phyloP scores from a whole-genome alignment of 441 rosid genomes.

The Adansonia madagascariensis region DNA sequence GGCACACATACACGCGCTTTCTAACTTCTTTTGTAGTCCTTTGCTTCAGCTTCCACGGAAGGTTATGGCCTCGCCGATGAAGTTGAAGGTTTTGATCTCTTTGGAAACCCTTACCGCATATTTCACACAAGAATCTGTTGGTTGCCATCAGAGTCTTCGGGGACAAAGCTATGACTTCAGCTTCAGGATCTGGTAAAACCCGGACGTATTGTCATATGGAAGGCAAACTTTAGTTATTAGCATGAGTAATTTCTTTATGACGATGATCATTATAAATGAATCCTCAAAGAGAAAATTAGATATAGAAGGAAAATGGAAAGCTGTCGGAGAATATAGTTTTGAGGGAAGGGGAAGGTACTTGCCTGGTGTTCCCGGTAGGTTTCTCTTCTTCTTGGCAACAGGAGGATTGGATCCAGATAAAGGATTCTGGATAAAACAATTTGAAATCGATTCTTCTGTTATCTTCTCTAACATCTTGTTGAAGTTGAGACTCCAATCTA shows the following conservation, averaged over 20 bases:
- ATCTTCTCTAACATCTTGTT: conserved; percentile 37
- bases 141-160: conserved; percentile 96
- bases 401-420: conserved; percentile 55
- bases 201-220: neutral
- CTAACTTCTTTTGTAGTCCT: conserved; percentile 70
- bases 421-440: conserved; percentile 40
- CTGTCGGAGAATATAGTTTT: neutral
- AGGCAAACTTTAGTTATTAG: neutral
- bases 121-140: conserved; percentile 86
- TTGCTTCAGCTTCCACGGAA: conserved; percentile 99
- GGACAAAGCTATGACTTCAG: conserved; percentile 92
- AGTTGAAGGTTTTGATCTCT: conserved; percentile 95
- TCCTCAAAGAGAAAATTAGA: neutral
- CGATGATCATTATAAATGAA: neutral
- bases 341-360: conserved; percentile 15
- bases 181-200: conserved; percentile 76
- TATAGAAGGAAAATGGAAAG: neutral
- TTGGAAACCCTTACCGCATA: conserved; percentile 90
- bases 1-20: conserved; percentile 92
- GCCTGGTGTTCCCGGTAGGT: conserved; percentile 96
- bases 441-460: conserved; percentile 47
- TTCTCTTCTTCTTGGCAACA: conserved; percentile 74
- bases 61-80: conserved; percentile 88
- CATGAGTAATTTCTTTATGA: neutral
- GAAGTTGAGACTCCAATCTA: conserved; percentile 10